Evolutionary conservation across 2,329 filamentous ascomycete species (phyloP).

Genomic region (Epichloe sibirici): DNA sequence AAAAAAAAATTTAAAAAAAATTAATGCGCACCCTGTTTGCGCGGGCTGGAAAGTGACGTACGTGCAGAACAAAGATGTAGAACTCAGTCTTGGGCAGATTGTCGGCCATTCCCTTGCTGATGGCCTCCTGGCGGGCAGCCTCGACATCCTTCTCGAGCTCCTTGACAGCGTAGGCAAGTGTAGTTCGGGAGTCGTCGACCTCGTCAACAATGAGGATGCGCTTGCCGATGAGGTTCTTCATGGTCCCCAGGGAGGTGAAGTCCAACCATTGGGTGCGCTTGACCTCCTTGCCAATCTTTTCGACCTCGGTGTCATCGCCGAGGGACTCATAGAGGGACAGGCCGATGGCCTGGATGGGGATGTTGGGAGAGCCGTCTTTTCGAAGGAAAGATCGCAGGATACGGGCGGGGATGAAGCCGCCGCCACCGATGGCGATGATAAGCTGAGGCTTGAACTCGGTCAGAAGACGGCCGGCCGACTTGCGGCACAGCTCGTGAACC

Average conservation of each 20-base stretch:
- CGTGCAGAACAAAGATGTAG: constrained; percentile 89
- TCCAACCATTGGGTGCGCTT: constrained; percentile 98
- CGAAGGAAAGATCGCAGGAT: constrained; percentile 98
- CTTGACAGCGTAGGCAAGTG: constrained; percentile 83
- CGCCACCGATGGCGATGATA: constrained; percentile 96
- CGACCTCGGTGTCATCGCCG: constrained; percentile 39
- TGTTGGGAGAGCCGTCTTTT: constrained; percentile 75
- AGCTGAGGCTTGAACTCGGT: constrained; percentile 81
- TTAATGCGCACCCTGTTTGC: neutral
- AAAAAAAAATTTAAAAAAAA: neutral
- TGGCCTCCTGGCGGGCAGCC: constrained; percentile 55
- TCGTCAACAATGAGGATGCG: constrained; percentile 88
- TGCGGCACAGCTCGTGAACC: constrained; percentile 96
- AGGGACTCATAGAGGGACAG: constrained; percentile 93
- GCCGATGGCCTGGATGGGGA: constrained; percentile 97
- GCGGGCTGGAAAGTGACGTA: constrained; percentile 32
- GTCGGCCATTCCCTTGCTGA: constrained; percentile 59
- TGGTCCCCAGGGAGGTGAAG: constrained; percentile 66
- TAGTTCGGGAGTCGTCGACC: constrained; percentile 91
- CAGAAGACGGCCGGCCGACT: constrained; percentile 70
- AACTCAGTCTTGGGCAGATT: constrained; percentile 65
- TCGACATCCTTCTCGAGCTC: constrained; percentile 94
- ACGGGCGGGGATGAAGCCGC: constrained; percentile 91
- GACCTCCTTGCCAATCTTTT: constrained; percentile 82
- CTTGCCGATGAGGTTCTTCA: constrained; percentile 83